Percentiles rank a stretch among this genome's conserved stretches.
Evolutionary conservation across 805 yeast species (phyloP).

Genomic region (Ogataea philodendri): DNA sequence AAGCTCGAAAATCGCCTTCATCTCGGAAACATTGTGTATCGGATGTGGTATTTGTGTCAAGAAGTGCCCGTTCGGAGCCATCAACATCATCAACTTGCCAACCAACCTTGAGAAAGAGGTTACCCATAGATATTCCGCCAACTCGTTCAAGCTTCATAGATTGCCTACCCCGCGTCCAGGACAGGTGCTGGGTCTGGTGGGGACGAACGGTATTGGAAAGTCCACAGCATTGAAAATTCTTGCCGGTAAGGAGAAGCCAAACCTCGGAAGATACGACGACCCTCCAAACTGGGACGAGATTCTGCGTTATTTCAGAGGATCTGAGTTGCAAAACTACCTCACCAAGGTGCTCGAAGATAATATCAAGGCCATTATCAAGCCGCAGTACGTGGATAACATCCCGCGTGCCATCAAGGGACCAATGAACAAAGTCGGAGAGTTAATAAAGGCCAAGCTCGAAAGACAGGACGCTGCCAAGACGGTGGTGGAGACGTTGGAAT

Average conservation of each 20-base stretch:
- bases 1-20: constrained; percentile 86
- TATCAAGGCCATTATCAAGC: constrained; percentile 95
- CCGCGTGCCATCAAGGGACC: constrained; percentile 96
- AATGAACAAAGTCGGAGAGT: constrained; percentile 78
- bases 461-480: constrained; percentile 65
- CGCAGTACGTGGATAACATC: constrained; percentile 96
- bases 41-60: constrained; percentile 99
- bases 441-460: constrained; percentile 74
- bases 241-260: constrained; percentile 97
- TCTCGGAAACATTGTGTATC: constrained; percentile 90
- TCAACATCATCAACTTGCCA: constrained; percentile 92
- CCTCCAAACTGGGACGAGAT: constrained; percentile 99
- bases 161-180: constrained; percentile 99
- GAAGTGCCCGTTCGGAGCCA: constrained; percentile 98
- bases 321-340: constrained; percentile 94
- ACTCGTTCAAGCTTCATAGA: constrained; percentile 94
- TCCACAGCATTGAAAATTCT: constrained; percentile 94
- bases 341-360: constrained; percentile 91
- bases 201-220: constrained; percentile 99
- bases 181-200: constrained; percentile 95
- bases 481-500: constrained; percentile 69
- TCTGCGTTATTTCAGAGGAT: constrained; percentile 88
- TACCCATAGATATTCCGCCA: constrained; percentile 96
- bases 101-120: constrained; percentile 90
- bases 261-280: constrained; percentile 87